Base-by-base conservation (phyloP, 2,329 filamentous ascomycete genomes). In the Penicillium paneum region DNA sequence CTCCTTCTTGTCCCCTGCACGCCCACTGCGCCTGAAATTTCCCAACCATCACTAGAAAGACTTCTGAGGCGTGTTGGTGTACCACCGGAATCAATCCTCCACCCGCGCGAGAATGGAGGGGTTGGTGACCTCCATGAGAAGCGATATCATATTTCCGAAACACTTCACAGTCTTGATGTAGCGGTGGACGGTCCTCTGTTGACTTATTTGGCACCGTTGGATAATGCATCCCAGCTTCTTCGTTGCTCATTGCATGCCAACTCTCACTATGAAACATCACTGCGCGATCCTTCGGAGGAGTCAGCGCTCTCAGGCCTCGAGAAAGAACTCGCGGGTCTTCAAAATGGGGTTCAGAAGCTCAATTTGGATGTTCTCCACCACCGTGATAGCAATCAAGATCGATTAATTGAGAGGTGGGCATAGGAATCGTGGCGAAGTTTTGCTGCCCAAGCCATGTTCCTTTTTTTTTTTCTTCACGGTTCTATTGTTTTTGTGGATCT, bases 11-110 rank as follows among this genome's bases (percentile, higher is more conserved):
- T 51, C 12, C 54, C 63, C 12, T 55, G 58, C 24, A 54, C 50
- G 26, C 63, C 61, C 19, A 54, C 54, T 11, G 41, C 41, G 6
- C 41, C 58, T 4, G 38, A 55, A 12, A 51, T 56, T 8, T 65
- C 69, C 28, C 59, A 63, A 21, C 66, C 66, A 21, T 59, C 58
- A 38, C 52, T 74, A 3, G 68, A 68, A 38, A 65, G 57, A 39
- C 51, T 74, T 17, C 54, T 74, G 49, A 70, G 72, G 41, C 71
- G 71, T 19, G 54, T 71, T 31, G 71, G 71, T 8, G 55, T 74
- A 26, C 62, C 67, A 5, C 54, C 62, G 5, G 64, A 69, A 44
- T 65, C 64, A 6, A 57, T 70, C 2, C 60, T 68, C 35, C 61
- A 63, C 7, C 55, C 64, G 1, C 61, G 65, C 28, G 56, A 55